Evolutionary conservation across 371 early-diverging fungal genomes (phyloP).

Genomic region (Thermomucor indicae-seudaticae): DNA sequence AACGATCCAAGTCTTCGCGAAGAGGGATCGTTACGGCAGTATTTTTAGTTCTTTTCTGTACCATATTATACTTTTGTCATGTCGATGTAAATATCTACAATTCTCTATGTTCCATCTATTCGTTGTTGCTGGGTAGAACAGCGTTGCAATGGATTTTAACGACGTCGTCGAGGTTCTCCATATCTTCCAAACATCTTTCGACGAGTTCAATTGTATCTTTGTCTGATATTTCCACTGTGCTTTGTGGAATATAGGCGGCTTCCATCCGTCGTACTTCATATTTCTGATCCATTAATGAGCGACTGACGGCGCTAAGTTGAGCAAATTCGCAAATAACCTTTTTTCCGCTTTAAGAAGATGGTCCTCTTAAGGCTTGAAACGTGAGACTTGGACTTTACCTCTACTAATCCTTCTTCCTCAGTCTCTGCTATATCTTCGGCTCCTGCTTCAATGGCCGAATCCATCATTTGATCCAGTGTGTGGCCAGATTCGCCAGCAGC

Average conservation of each 20-base stretch:
- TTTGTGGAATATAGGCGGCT: slow-evolving; percentile 42
- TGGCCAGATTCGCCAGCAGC: slow-evolving; percentile 36
- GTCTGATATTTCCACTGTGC: slow-evolving; percentile 29
- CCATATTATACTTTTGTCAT: background rate
- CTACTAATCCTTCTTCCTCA: slow-evolving; percentile 32
- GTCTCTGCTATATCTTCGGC: slow-evolving; percentile 56
- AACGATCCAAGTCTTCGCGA: slow-evolving; percentile 47
- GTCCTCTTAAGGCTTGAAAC: no score
- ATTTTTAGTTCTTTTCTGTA: slow-evolving; percentile 38
- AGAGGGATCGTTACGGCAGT: slow-evolving; percentile 65
- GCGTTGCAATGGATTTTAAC: slow-evolving; percentile 54
- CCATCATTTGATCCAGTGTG: slow-evolving; percentile 53
- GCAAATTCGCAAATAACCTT: slow-evolving; percentile 49
- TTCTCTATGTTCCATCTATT: background rate
- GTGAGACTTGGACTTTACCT: slow-evolving; percentile 18
- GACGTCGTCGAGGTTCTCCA: slow-evolving; percentile 56
- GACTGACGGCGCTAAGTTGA: slow-evolving; percentile 33
- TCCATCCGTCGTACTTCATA: slow-evolving; percentile 44
- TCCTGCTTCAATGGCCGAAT: slow-evolving; percentile 55
- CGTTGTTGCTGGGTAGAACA: slow-evolving; percentile 10
- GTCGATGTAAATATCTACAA: background rate
- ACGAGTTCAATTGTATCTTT: slow-evolving; percentile 34
- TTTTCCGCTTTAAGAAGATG: no score
- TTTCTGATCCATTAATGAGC: slow-evolving; percentile 25
- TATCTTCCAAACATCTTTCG: slow-evolving; percentile 38